Evolutionary conservation across 495 filamentous ascomycete genomes (phyloP).

Genomic region (Achaetomiella virescens): DNA sequence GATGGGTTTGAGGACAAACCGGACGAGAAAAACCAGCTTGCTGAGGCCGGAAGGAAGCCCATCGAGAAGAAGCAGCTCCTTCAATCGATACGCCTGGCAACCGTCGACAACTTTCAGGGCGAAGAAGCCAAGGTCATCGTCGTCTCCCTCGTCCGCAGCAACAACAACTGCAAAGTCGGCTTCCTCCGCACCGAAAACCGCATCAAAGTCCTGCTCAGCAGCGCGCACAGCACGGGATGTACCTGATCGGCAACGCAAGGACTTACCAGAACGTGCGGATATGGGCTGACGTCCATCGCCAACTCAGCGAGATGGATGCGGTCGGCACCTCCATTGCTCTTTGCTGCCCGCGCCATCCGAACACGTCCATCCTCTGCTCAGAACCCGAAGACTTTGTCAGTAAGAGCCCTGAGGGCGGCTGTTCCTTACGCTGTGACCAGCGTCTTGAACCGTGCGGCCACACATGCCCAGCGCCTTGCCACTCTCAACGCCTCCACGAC

Average conservation of each 20-base stretch:
- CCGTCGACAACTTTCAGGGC: constrained; percentile 82
- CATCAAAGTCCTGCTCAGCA: constrained; percentile 71
- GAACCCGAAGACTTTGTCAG: constrained; percentile 56
- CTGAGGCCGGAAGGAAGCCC: neutral
- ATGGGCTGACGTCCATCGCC: constrained; percentile 61
- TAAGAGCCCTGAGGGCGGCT: constrained; percentile 67
- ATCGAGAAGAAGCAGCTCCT: constrained; percentile 47
- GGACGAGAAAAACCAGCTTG: constrained; percentile 3
- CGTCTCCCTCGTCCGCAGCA: constrained; percentile 78
- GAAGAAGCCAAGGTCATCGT: constrained; percentile 77
- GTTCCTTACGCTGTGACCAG: constrained; percentile 50
- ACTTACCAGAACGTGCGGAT: constrained; percentile 54
- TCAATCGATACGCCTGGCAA: constrained; percentile 63
- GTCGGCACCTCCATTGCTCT: constrained; percentile 53
- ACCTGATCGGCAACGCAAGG: constrained; percentile 67
- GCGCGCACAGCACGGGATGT: constrained; percentile 80
- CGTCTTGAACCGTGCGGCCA: constrained; percentile 64
- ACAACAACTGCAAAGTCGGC: constrained; percentile 54
- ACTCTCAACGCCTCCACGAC: constrained; percentile 59
- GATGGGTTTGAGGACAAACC: constrained; percentile 32
- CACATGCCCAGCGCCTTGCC: constrained; percentile 61
- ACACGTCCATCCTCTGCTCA: constrained; percentile 49
- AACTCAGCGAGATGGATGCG: constrained; percentile 44
- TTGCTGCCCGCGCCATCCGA: constrained; percentile 61
- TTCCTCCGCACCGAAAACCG: constrained; percentile 71